Evolutionary conservation across 2,329 filamentous ascomycete genomes (phyloP), one percentile per base, ranked within the genome.

Genomic region (Curvularia lunata): DNA sequence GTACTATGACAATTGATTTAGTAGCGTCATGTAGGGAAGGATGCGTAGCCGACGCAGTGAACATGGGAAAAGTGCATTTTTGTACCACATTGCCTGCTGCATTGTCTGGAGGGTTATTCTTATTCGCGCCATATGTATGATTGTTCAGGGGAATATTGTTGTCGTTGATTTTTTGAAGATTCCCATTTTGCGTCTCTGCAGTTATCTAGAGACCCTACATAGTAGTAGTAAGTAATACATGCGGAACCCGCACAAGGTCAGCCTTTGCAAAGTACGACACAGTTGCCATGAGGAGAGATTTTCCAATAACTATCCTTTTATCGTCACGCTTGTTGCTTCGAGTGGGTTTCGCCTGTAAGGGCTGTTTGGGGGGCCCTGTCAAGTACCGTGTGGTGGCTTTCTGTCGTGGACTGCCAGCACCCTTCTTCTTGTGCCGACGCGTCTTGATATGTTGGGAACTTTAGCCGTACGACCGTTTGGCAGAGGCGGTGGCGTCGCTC

Each of bases 1-100:
- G 61, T 77, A 77, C 65, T 75, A 77, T 72, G 73, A 78, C 64
- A 76, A 40, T 65, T 76, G 67, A 72, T 68, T 67, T 58, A 63
- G 69, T 70, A 68, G 70, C 68, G 68, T 71, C 52, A 65, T 60
- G 62, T 69, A 57, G 62, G 56, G 58, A 51, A 32, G 43, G 65
- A 47, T 48, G 59, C 48, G 61, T 56, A 55, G 59, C 56, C 60
- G 65, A 59, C 49, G 63, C 62, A 62, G 61, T 48, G 59, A 61
- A 59, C 55, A 56, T 65, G 62, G 62, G 67, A 61, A 68, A 61
- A 67, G 48, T 34, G 69, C 70, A 68, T 43, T 9, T 43, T 27
- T 43, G 69, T 63, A 69, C 64, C 19, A 71, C 71, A 50, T 65
- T 63, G 61, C 65, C 59, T 54, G 60, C 54, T 68, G 67, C 71